Evolutionary conservation across 2,329 filamentous ascomycete species (phyloP).

Genomic region (Penicillium crustosum): DNA sequence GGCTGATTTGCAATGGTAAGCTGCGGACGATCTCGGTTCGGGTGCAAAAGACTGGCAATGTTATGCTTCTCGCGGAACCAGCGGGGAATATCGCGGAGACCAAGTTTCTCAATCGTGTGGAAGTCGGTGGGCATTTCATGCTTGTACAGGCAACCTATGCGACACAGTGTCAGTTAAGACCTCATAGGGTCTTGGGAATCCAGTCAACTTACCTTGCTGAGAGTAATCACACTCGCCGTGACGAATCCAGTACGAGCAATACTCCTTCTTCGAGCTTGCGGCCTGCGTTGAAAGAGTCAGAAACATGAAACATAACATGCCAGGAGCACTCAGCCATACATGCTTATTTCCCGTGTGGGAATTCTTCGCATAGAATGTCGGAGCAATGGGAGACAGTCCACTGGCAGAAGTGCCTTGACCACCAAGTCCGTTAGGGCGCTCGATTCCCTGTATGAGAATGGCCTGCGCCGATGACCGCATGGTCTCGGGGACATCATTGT

Average conservation of each 20-base stretch:
- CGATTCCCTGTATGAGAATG: slow-evolving; percentile 9
- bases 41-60: slow-evolving; percentile 30
- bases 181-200: background rate
- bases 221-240: slow-evolving; percentile 81
- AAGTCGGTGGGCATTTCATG: slow-evolving; percentile 81
- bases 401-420: background rate
- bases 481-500: slow-evolving; percentile 20
- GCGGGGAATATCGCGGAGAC: slow-evolving; percentile 58
- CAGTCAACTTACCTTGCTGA: slow-evolving; percentile 59
- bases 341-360: background rate
- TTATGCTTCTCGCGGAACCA: slow-evolving; percentile 57
- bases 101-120: slow-evolving; percentile 65
- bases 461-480: slow-evolving; percentile 25
- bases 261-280: slow-evolving; percentile 61
- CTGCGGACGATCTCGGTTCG: slow-evolving; percentile 13
- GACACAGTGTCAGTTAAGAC: background rate
- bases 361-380: background rate
- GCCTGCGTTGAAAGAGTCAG: slow-evolving; percentile 13
- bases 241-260: slow-evolving; percentile 88
- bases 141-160: slow-evolving; percentile 73
- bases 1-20: slow-evolving; percentile 23
- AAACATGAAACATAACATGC: background rate
- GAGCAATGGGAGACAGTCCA: background rate
- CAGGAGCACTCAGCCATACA: background rate
- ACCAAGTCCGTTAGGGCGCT: background rate